Evolutionary conservation across 306 rosid genomes (phyloP), one percentile per base, ranked within the genome.

Genomic region (Pterocarpus santalinus): DNA sequence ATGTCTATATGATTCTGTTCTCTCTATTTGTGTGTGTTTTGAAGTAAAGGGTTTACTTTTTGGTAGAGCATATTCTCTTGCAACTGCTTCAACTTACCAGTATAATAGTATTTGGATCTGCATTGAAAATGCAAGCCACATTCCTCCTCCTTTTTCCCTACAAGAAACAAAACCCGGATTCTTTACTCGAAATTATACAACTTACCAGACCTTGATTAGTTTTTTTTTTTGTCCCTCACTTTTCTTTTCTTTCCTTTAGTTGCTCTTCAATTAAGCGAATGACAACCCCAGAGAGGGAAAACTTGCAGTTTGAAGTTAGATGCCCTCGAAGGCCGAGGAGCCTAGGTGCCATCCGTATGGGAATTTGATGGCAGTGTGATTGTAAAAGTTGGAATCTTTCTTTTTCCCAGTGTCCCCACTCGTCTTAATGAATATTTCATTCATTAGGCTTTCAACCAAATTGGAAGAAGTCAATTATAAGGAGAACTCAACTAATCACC

Each of bases 21-120:
- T 70, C 5, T 58, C 5, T 12, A n/a, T 62, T 4, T 44, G 7
- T 16, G 28, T 56, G 15, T 33, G 17, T 33, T 11, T 44, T 4
- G 72, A 60, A 58, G 71, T 30, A 14, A 58, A 60, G 36, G 32
- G 72, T 44, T 28, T 55, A 17, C 30, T 9, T 65, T 60, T 63
- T 69, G 53, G 15, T 7, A 11, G 35, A 62, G 43, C 35, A 75
- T 84, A 78, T 85, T 87, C 89, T 60, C 76, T 65, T 86, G 1
- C 36, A 73, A 80, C 39, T 58, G 80, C 47, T 78, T 78, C 55
- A 79, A 74, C 72, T 47, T 11, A 75, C 46, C 80, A 80, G 64
- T 80, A 73, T 84, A 78, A 73, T 73, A 81, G 51, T 63, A 66
- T 67, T 77, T 84, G 76, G 88, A 86, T 85, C 82, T 75, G 16